Conservation (phyloP, 768 basidiomycete genomes). For the Rhodotorula paludigena region DNA sequence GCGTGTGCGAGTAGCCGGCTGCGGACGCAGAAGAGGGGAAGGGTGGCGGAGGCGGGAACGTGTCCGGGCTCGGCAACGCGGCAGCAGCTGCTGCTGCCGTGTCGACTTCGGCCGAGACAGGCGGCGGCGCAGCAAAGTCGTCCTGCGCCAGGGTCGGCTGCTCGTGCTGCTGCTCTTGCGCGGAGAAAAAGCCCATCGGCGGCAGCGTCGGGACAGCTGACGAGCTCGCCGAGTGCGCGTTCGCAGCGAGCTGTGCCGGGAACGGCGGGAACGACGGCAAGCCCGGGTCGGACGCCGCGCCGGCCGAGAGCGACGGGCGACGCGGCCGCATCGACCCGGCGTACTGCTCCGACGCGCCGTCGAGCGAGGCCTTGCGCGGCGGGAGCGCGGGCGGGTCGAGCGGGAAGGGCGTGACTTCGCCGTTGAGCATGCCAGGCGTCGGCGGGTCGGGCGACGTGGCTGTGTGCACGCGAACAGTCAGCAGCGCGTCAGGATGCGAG, state of each 20-base stretch:
- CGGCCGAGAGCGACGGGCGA: background rate
- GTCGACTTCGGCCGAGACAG: too few species aligned
- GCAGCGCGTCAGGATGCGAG: background rate
- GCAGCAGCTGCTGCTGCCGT: too few species aligned
- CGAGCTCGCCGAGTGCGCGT: too few species aligned
- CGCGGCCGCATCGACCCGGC: background rate
- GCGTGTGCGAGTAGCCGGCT: too few species aligned
- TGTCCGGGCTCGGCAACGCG: background rate
- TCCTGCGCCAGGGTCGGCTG: background rate
- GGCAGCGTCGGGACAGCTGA: too few species aligned
- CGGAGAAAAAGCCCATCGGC: background rate
- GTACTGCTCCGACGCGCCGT: background rate
- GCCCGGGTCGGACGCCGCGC: background rate
- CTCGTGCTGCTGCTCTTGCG: background rate
- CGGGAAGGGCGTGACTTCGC: background rate
- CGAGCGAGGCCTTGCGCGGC: slow-evolving; percentile 15
- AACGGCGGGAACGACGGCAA: background rate
- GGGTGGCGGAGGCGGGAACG: background rate
- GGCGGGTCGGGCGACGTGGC: slow-evolving; percentile 9
- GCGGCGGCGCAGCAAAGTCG: background rate
- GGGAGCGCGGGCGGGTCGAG: background rate
- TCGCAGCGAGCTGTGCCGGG: background rate
- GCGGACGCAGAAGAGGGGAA: background rate
- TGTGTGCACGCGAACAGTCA: background rate
- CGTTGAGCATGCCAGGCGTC: background rate